A percentile compares a stretch with the other conserved stretches of the same genome.
Conservation (phyloP, 1,139 yeast genomes). For the Suhomyces atakaporum region DNA sequence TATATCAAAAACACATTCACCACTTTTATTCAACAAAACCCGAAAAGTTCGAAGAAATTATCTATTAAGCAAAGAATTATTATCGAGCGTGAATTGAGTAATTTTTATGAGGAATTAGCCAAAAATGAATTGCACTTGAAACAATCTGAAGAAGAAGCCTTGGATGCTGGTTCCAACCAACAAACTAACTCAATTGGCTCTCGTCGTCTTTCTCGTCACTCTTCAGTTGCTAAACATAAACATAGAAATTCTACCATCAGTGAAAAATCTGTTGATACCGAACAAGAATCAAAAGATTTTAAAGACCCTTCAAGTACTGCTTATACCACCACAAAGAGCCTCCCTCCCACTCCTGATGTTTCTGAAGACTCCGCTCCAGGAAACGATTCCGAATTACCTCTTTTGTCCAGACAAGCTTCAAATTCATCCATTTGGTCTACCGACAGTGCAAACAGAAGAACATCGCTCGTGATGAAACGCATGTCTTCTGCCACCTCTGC, state of each 20-base stretch:
- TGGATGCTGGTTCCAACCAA: slow-evolving; percentile 2
- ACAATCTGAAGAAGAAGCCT: slow-evolving; percentile 21
- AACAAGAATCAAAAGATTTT: slow-evolving; percentile 7
- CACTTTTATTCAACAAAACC: slow-evolving; percentile 40
- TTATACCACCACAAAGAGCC: slow-evolving; percentile 10
- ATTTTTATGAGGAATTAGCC: slow-evolving; percentile 44
- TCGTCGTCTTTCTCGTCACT: slow-evolving; percentile 17
- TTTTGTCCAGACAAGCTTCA: slow-evolving; percentile 34
- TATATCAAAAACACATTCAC: slow-evolving; percentile 59
- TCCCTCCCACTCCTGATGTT: slow-evolving; percentile 8
- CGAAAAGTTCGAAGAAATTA: slow-evolving; percentile 30
- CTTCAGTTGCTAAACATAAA: slow-evolving; percentile 10
- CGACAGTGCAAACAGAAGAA: slow-evolving; percentile 32
- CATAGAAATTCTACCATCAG: slow-evolving; percentile 12
- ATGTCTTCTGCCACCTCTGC: slow-evolving; percentile 36
- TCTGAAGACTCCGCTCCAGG: slow-evolving; percentile 11
- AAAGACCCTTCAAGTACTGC: slow-evolving; percentile 10
- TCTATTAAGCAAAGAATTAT: slow-evolving; percentile 42
- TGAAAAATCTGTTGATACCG: slow-evolving; percentile 11
- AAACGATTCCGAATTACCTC: slow-evolving; percentile 13
- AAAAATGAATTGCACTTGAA: slow-evolving; percentile 45
- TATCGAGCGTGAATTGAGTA: slow-evolving; percentile 47
- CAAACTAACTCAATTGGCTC: slow-evolving; percentile 10
- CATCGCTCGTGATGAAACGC: slow-evolving; percentile 35
- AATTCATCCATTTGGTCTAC: slow-evolving; percentile 43